phyloP scores from a whole-genome alignment of 345 rosid species.

The Acer yangbiense region DNA sequence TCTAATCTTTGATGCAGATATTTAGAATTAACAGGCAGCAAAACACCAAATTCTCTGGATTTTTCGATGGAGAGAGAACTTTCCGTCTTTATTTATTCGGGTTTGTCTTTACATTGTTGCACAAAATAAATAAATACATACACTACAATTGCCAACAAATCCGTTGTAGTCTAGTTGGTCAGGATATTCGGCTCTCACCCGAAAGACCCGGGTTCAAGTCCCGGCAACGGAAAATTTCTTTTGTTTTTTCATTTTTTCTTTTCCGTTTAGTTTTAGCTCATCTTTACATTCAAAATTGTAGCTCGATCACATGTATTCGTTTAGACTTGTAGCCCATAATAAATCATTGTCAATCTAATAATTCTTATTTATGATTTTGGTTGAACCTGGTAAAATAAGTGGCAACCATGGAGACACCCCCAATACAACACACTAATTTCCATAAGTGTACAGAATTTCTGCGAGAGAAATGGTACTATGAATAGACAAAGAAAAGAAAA shows the following conservation, averaged over 20 bases:
- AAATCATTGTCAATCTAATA: not conserved
- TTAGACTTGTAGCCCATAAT: not conserved
- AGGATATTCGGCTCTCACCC: slow-evolving; percentile 83
- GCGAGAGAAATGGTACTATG: not conserved
- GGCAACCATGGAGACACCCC: slow-evolving; percentile 8
- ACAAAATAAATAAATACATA: too few relatives aligned
- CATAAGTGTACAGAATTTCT: not conserved
- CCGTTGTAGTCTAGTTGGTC: slow-evolving; percentile 81
- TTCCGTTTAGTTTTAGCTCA: too few relatives aligned
- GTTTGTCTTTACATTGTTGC: too few relatives aligned
- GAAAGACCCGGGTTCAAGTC: slow-evolving; percentile 79
- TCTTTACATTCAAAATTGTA: too few relatives aligned
- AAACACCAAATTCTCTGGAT: not conserved
- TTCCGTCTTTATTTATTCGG: too few relatives aligned
- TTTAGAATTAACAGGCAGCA: not conserved
- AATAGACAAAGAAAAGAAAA: not conserved
- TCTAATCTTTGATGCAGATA: too few relatives aligned
- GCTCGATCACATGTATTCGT: too few relatives aligned
- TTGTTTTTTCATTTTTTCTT: too few relatives aligned
- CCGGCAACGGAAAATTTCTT: slow-evolving; percentile 67
- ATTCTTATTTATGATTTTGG: not conserved
- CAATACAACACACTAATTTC: not conserved
- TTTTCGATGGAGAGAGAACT: not conserved
- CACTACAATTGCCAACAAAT: not conserved
- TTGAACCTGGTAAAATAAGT: not conserved